Percentiles rank a stretch among this genome's conserved stretches.
These are phyloP conservation scores for Stellera chamaejasme DNA, from an alignment of 345 rosid genomes.

Conservation along the genomic window DNA sequence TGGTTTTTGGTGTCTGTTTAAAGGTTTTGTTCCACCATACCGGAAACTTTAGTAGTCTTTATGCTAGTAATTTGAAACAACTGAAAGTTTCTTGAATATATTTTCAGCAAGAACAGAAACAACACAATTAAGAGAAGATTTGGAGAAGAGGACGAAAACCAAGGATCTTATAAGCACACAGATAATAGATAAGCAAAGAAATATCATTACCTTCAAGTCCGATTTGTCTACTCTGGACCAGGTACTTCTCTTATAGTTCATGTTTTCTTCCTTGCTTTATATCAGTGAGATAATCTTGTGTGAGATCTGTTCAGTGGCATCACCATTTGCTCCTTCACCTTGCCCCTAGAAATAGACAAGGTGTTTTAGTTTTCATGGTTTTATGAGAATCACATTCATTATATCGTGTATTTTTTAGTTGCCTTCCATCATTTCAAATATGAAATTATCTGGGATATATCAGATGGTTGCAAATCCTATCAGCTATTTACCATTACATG, in stretches of 20 bases:
- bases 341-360: background rate
- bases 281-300: background rate
- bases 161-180: constrained; percentile 55
- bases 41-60: background rate
- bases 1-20: background rate
- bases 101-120: constrained; percentile 43
- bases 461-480: too few species aligned
- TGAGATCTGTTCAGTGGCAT: background rate
- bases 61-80: background rate
- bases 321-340: background rate
- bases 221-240: constrained; percentile 55
- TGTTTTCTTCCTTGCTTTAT: background rate
- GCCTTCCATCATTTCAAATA: too few species aligned
- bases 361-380: background rate
- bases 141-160: constrained; percentile 35
- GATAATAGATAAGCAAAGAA: constrained; percentile 52
- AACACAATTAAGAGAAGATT: constrained; percentile 37
- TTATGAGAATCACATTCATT: too few species aligned
- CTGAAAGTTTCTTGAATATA: background rate
- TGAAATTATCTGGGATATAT: too few species aligned
- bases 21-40: background rate
- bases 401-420: too few species aligned
- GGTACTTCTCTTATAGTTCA: constrained; percentile 24
- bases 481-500: too few species aligned
- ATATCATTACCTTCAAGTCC: constrained; percentile 38